These are phyloP conservation scores for Plectosphaerella plurivora DNA, from an alignment of 2,329 filamentous ascomycete species.

Conservation along the genomic window DNA sequence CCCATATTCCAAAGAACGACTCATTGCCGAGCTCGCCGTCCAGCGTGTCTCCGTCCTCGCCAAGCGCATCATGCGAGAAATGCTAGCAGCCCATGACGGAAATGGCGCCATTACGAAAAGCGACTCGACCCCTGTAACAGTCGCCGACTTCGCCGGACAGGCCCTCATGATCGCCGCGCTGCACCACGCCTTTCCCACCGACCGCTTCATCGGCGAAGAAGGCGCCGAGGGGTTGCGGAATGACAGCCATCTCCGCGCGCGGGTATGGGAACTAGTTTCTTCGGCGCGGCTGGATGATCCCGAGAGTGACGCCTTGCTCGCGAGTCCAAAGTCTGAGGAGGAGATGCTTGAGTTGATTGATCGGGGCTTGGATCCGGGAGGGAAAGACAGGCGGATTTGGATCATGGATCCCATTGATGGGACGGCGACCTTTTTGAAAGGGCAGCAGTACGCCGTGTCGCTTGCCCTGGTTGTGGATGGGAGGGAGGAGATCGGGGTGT, in stretches of 20 bases:
- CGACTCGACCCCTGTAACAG: constrained; percentile 57
- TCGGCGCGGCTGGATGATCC: constrained; percentile 8
- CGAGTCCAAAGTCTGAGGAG: constrained; percentile 37
- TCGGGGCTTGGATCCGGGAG: constrained; percentile 40
- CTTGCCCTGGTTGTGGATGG: constrained; percentile 55
- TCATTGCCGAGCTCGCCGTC: constrained; percentile 38
- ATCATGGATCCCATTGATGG: constrained; percentile 63
- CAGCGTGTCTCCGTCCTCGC: constrained; percentile 54
- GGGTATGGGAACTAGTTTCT: constrained; percentile 52
- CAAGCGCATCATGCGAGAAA: constrained; percentile 45
- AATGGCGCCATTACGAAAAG: constrained; percentile 34
- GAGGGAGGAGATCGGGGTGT: constrained; percentile 50
- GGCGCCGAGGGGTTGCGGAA: constrained; percentile 46
- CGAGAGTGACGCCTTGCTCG: constrained; percentile 15
- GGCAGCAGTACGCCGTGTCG: constrained; percentile 60
- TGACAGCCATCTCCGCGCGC: constrained; percentile 40
- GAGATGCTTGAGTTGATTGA: constrained; percentile 62
- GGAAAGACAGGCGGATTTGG: constrained; percentile 43
- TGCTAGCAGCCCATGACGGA: constrained; percentile 8
- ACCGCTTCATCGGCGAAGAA: constrained; percentile 60
- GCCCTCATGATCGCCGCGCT: constrained; percentile 56
- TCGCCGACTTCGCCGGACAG: constrained; percentile 61
- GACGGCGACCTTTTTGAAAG: constrained; percentile 56
- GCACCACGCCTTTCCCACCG: constrained; percentile 46
- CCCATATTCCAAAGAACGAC: too few species aligned